Evolutionary conservation across 192 early-diverging fungal species (phyloP).

Genomic region (Spinellus fusiger): DNA sequence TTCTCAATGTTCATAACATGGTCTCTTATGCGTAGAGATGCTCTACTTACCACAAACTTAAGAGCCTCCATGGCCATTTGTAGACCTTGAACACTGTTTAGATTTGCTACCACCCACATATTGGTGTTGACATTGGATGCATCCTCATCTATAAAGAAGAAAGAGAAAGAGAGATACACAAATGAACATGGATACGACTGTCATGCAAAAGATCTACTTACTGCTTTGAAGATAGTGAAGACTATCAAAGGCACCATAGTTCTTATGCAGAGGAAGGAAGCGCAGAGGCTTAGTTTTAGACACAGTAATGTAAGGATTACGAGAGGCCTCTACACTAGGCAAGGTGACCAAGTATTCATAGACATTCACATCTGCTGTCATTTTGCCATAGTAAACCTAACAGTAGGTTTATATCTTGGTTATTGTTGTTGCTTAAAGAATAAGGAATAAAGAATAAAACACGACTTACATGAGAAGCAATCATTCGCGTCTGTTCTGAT

Average conservation of each 20-base stretch:
- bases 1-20: not conserved
- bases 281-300: slow-evolving; percentile 38
- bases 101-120: slow-evolving; percentile 51
- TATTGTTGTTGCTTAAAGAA: too few relatives aligned
- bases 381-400: slow-evolving; percentile 46
- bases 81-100: slow-evolving; percentile 44
- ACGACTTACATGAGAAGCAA: slow-evolving; percentile 26
- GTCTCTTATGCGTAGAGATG: not conserved
- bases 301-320: slow-evolving; percentile 63
- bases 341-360: slow-evolving; percentile 69
- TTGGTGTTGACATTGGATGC: slow-evolving; percentile 16
- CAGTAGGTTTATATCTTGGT: too few relatives aligned
- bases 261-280: slow-evolving; percentile 29
- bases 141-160: too few relatives aligned
- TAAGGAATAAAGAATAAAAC: too few relatives aligned
- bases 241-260: not conserved
- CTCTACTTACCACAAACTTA: slow-evolving; percentile 30
- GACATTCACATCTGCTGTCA: slow-evolving; percentile 50
- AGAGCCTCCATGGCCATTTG: slow-evolving; percentile 46
- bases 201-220: not conserved
- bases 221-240: not conserved
- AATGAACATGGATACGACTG: not conserved
- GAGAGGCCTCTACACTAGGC: slow-evolving; percentile 48
- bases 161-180: too few relatives aligned
- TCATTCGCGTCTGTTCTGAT: slow-evolving; percentile 20